Evolutionary conservation across 2,329 filamentous ascomycete species (phyloP).

Genomic region (Venturia aucupariae): DNA sequence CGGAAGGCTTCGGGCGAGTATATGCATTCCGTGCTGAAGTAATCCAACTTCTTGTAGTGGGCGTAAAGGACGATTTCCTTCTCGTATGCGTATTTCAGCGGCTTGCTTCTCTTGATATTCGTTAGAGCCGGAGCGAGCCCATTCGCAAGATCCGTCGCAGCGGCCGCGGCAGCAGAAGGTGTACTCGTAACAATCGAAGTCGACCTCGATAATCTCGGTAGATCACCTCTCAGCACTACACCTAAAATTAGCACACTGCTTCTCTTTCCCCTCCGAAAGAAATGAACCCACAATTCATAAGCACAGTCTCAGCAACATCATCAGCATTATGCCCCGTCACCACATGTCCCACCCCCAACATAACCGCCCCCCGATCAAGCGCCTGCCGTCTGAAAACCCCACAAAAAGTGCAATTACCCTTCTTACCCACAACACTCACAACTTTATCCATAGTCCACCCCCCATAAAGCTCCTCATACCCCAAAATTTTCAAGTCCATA

Average conservation of each 20-base stretch:
- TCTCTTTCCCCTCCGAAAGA: neutral
- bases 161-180: constrained; percentile 42
- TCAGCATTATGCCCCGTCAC: constrained; percentile 98
- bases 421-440: constrained; percentile 91
- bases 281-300: constrained; percentile 67
- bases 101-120: constrained; percentile 91
- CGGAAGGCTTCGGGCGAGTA: constrained; percentile 96
- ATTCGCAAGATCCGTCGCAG: constrained; percentile 38
- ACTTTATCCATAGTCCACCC: constrained; percentile 99
- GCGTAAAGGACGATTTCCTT: constrained; percentile 98
- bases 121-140: constrained; percentile 35
- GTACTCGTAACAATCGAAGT: constrained; percentile 73
- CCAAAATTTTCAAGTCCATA: constrained; percentile 85
- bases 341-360: constrained; percentile 80
- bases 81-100: constrained; percentile 95
- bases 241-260: constrained; percentile 15
- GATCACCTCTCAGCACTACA: constrained; percentile 70
- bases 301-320: constrained; percentile 90
- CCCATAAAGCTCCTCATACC: constrained; percentile 78
- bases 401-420: constrained; percentile 98
- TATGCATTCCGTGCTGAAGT: constrained; percentile 97
- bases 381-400: constrained; percentile 93
- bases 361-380: constrained; percentile 81
- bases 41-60: constrained; percentile 92
- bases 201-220: constrained; percentile 76